Percentiles rank a stretch among this genome's conserved stretches.
These are phyloP conservation scores for Candida gorgasii DNA, from an alignment of 805 yeast species.

Conservation along the genomic window DNA sequence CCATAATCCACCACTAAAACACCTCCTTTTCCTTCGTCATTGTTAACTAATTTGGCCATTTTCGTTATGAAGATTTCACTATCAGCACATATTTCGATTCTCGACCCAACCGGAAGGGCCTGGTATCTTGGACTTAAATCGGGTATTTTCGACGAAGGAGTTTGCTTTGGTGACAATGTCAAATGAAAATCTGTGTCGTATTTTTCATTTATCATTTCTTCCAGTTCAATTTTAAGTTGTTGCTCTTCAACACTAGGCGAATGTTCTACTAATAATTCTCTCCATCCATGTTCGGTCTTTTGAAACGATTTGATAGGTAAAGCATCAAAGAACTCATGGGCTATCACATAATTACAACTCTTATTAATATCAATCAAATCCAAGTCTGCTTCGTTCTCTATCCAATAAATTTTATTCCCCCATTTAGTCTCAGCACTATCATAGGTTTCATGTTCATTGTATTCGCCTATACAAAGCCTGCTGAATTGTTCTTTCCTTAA, in stretches of 20 bases:
- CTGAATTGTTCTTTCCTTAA: slow-evolving; percentile 58
- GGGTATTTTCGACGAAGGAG: slow-evolving; percentile 64
- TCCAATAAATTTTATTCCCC: slow-evolving; percentile 59
- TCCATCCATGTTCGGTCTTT: slow-evolving; percentile 69
- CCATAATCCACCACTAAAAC: slow-evolving; percentile 82
- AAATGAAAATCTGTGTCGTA: slow-evolving; percentile 50
- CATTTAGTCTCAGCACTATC: slow-evolving; percentile 45
- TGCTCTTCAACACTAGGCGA: slow-evolving; percentile 37
- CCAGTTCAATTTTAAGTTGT: slow-evolving; percentile 21
- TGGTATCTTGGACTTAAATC: slow-evolving; percentile 49
- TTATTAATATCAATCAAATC: slow-evolving; percentile 32
- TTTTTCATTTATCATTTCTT: not conserved
- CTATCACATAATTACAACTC: slow-evolving; percentile 62
- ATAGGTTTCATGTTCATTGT: slow-evolving; percentile 23
- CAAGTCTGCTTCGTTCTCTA: slow-evolving; percentile 56
- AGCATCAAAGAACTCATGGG: slow-evolving; percentile 89
- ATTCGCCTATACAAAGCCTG: slow-evolving; percentile 41
- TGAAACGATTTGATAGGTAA: slow-evolving; percentile 73
- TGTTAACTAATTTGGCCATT: slow-evolving; percentile 49
- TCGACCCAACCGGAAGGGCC: slow-evolving; percentile 53
- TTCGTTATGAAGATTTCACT: slow-evolving; percentile 58
- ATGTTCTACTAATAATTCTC: slow-evolving; percentile 71
- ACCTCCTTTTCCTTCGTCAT: slow-evolving; percentile 51
- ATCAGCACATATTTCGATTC: slow-evolving; percentile 76
- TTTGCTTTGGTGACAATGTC: slow-evolving; percentile 56